Base-by-base conservation (phyloP, 768 basidiomycete genomes). In the Agrocybe praecox region DNA sequence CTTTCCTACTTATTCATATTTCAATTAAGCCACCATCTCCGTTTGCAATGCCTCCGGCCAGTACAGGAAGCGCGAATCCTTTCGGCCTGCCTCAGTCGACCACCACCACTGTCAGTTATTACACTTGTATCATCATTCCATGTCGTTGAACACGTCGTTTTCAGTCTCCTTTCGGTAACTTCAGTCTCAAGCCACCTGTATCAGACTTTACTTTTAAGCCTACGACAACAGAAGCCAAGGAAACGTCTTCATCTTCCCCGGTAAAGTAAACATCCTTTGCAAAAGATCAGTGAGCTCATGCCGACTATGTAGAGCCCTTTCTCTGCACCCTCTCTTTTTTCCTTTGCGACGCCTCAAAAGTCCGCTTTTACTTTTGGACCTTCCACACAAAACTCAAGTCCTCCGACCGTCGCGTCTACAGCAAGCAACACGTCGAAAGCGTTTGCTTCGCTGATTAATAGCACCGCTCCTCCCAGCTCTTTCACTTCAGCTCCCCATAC, bases 341-440 rank as follows among this genome's bases (percentile, higher is more conserved):
- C 34, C 22, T 53, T 46, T 33, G 62, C 48, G 19, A 40, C 40
- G 40, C 46, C 36, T 44, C 24, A 53, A 32, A 52, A 46, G 17
- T 60, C 72, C 19, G 32, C 56, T 14, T 43, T 52, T 18, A 57
- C 60, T 53, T 21, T 33, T 11, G 61, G 63, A 23, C 11, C 55
- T 15, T 52, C 56, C 26, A 24, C 60, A 10, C n/a, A 58, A 36
- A 36, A n/a, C 32, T 32, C 65, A 8, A 59, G 57, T 26, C 52
- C 62, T 58, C 64, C 21, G 60, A 64, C 34, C 54, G 57, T 26
- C 61, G 70, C 32, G 77, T 77, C 6, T 17, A 48, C 46, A 26
- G 51, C 57, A 14, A 77, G 82, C 6, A 74, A 66, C 48, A 76
- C 84, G 3, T 78, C 80, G 4, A 85, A 81, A 67, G 76, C 77